A percentile compares a stretch with the other conserved stretches of the same genome.
phyloP scores from a whole-genome alignment of 441 rosid genomes.

The Viola pubescens region DNA sequence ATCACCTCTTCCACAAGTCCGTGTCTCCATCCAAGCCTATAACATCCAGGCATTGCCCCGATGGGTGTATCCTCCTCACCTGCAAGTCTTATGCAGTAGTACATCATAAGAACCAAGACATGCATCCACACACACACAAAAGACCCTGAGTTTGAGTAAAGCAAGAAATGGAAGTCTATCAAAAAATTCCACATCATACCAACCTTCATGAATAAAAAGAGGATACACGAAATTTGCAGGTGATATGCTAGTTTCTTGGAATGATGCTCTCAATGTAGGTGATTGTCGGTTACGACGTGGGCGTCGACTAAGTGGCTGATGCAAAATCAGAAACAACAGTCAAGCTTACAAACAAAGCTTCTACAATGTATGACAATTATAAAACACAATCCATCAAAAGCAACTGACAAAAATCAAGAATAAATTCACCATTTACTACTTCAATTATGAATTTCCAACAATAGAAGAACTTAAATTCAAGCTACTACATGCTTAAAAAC shows the following conservation, averaged over 20 bases:
- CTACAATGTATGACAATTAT: conserved; percentile 3
- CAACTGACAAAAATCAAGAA: neutral
- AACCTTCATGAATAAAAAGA: conserved; percentile 93
- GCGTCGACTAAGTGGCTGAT: conserved; percentile 65
- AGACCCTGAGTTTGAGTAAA: neutral
- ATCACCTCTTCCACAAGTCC: conserved; percentile 83
- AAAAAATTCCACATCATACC: conserved; percentile 11
- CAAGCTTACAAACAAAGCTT: neutral
- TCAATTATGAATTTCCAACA: neutral
- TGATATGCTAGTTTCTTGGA: conserved; percentile 76
- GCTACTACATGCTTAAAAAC: neutral
- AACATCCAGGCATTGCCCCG: conserved; percentile 99
- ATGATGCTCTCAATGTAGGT: conserved; percentile 58
- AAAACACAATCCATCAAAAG: conserved; percentile 4
- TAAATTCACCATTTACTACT: neutral
- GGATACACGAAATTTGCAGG: conserved; percentile 93
- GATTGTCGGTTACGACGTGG: conserved; percentile 83
- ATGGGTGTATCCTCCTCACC: conserved; percentile 94
- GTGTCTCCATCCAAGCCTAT: conserved; percentile 98
- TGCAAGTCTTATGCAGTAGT: conserved; percentile 22
- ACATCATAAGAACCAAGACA: neutral
- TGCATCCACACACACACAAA: neutral
- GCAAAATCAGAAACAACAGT: conserved; percentile 8
- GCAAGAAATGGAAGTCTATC: neutral
- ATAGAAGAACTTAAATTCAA: neutral